A percentile compares a stretch with the other conserved stretches of the same genome.
phyloP scores from a whole-genome alignment of 768 basidiomycete species.

The Cystobasidium onofrii region DNA sequence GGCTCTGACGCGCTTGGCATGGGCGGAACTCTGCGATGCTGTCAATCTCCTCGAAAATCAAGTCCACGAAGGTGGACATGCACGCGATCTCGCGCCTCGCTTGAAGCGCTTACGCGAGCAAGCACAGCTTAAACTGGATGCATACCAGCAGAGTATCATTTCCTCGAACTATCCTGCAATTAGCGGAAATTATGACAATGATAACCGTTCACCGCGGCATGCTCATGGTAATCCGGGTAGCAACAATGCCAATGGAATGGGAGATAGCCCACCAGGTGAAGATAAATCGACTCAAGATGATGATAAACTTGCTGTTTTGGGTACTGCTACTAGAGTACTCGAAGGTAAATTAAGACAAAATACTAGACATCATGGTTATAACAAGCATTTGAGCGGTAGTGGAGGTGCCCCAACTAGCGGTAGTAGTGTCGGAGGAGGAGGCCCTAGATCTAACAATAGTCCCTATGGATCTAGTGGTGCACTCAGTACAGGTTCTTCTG shows the following conservation, averaged over 20 bases:
- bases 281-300: constrained; percentile 7
- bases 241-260: not conserved
- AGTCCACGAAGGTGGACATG: constrained; percentile 11
- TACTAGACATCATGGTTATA: not conserved
- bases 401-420: not conserved
- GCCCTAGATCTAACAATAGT: not conserved
- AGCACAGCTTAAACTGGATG: constrained; percentile 20
- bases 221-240: not conserved
- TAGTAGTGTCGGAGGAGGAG: not conserved
- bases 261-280: not conserved
- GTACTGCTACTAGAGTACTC: constrained; percentile 21
- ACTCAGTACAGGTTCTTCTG: not conserved
- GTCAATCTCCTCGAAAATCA: constrained; percentile 10
- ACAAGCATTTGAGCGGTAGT: not conserved
- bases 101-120: constrained; percentile 18
- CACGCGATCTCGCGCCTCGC: constrained; percentile 22
- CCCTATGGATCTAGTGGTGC: not conserved
- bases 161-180: constrained; percentile 6
- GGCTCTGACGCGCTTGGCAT: constrained; percentile 18
- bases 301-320: constrained; percentile 18
- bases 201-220: not conserved
- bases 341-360: constrained; percentile 12
- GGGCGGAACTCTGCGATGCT: constrained; percentile 23
- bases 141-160: constrained; percentile 5
- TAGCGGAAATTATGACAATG: not conserved